phyloP scores from a whole-genome alignment of 1,139 yeast genomes.

The Hyphopichia wangnamkhiaoensis region DNA sequence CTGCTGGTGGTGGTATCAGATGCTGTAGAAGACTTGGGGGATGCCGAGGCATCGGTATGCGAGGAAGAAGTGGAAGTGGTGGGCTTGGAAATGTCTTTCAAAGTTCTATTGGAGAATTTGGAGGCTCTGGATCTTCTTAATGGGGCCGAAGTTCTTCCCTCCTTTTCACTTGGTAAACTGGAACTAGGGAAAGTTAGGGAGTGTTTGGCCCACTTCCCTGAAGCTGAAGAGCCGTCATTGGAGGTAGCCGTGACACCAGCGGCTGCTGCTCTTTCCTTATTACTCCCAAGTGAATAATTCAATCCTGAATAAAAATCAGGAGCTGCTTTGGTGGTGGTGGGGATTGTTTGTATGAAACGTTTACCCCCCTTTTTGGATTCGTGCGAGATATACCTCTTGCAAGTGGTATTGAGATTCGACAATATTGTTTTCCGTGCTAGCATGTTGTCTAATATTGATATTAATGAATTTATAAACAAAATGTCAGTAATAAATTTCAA shows the following conservation, averaged over 20 bases:
- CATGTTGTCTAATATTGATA: conserved; percentile 6
- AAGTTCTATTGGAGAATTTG: conserved; percentile 27
- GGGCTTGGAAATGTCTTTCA: conserved; percentile 9
- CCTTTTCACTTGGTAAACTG: conserved; percentile 5
- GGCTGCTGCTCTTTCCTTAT: conserved; percentile 12
- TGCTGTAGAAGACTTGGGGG: conserved; percentile 3
- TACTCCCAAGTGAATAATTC: conserved; percentile 18
- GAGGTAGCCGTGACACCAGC: conserved; percentile 14
- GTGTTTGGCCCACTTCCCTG: conserved; percentile 31
- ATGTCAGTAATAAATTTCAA: background rate
- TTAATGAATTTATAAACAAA: background rate
- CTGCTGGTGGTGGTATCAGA: background rate
- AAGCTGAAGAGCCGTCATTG: too few relatives aligned
- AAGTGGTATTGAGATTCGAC: conserved; percentile 10
- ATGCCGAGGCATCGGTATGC: conserved; percentile 6
- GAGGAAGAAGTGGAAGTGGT: background rate
- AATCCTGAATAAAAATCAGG: conserved; percentile 30
- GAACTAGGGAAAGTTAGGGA: conserved; percentile 18
- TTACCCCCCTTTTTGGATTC: conserved; percentile 31
- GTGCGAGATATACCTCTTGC: conserved; percentile 25
- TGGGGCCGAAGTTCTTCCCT: conserved; percentile 14
- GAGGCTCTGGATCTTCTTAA: conserved; percentile 41
- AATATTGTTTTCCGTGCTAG: conserved; percentile 14
- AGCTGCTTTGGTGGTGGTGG: conserved; percentile 22
- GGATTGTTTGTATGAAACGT: conserved; percentile 47